Percentiles rank a stretch among this genome's conserved stretches.
These are phyloP conservation scores for Globisporangium takayamanum DNA, from an alignment of 352 stramenopile genomes.

Conservation along the genomic window DNA sequence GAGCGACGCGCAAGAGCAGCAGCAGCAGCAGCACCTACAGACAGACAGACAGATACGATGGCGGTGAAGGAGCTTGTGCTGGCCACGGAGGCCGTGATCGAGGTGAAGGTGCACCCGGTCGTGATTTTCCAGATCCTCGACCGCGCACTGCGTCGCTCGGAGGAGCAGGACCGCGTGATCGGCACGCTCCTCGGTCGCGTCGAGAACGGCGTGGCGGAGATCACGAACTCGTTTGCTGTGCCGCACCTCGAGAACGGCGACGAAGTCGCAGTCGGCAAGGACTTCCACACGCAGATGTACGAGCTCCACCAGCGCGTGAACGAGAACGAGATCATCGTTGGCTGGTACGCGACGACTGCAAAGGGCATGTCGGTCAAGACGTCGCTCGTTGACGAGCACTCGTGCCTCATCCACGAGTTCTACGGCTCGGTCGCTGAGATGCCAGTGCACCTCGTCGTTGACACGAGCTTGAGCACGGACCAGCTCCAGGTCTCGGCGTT, in stretches of 20 bases:
- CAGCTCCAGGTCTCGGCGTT: constrained; percentile 90
- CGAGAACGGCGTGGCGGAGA: constrained; percentile 81
- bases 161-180: constrained; percentile 94
- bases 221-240: constrained; percentile 96
- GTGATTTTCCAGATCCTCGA: constrained; percentile 97
- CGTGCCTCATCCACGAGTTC: constrained; percentile 97
- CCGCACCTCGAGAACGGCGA: constrained; percentile 95
- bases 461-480: constrained; percentile 83
- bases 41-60: constrained; percentile 12
- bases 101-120: constrained; percentile 92
- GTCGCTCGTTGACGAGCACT: constrained; percentile 90
- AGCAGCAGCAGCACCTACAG: background rate
- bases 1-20: background rate
- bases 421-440: constrained; percentile 92
- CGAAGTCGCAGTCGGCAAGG: constrained; percentile 96
- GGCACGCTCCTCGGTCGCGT: constrained; percentile 93
- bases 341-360: constrained; percentile 93
- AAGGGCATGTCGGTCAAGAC: constrained; percentile 25
- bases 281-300: constrained; percentile 98
- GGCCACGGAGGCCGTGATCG: constrained; percentile 71
- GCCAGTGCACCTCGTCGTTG: constrained; percentile 93
- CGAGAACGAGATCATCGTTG: constrained; percentile 92
- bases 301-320: constrained; percentile 94
- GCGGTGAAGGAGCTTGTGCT: constrained; percentile 54
- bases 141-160: constrained; percentile 91